A percentile compares a stretch with the other conserved stretches of the same genome.
Evolutionary conservation across 495 filamentous ascomycete species (phyloP).

Genomic region (Zalerion maritima): DNA sequence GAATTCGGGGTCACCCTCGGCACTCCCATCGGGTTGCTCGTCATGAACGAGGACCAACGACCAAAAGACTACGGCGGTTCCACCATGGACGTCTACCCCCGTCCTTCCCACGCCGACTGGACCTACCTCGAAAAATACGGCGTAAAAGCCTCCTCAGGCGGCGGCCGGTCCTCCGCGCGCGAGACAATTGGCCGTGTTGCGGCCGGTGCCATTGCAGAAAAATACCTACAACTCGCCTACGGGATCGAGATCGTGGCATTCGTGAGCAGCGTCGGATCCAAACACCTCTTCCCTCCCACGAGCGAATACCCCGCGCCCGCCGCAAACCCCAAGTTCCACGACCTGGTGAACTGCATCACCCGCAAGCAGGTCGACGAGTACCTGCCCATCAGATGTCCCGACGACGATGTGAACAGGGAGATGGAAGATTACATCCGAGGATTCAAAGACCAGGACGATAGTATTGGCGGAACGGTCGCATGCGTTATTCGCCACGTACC

Average conservation of each 20-base stretch:
- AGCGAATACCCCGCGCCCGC: slow-evolving; percentile 53
- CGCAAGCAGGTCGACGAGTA: slow-evolving; percentile 69
- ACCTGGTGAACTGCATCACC: slow-evolving; percentile 57
- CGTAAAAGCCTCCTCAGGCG: slow-evolving; percentile 83
- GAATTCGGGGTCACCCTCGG: slow-evolving; percentile 87
- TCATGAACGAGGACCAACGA: slow-evolving; percentile 83
- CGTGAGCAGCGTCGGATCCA: slow-evolving; percentile 68
- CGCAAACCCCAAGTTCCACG: slow-evolving; percentile 74
- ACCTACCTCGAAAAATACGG: slow-evolving; percentile 97
- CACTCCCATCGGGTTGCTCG: slow-evolving; percentile 78
- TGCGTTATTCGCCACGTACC: slow-evolving; percentile 91
- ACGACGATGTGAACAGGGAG: slow-evolving; percentile 41
- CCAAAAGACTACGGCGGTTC: slow-evolving; percentile 85
- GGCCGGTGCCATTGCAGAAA: slow-evolving; percentile 90
- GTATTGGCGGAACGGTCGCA: slow-evolving; percentile 90
- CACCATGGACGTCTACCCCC: slow-evolving; percentile 85
- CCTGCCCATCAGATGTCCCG: slow-evolving; percentile 76
- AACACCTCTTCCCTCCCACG: slow-evolving; percentile 75
- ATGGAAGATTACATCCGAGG: slow-evolving; percentile 75
- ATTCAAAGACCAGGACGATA: slow-evolving; percentile 71
- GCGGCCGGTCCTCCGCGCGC: slow-evolving; percentile 79
- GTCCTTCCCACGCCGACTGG: slow-evolving; percentile 90
- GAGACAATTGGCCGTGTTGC: slow-evolving; percentile 93
- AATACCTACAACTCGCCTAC: slow-evolving; percentile 69
- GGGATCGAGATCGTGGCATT: slow-evolving; percentile 86